Evolutionary conservation across 2,329 filamentous ascomycete genomes (phyloP).

Genomic region (Leptodontidium sp.): DNA sequence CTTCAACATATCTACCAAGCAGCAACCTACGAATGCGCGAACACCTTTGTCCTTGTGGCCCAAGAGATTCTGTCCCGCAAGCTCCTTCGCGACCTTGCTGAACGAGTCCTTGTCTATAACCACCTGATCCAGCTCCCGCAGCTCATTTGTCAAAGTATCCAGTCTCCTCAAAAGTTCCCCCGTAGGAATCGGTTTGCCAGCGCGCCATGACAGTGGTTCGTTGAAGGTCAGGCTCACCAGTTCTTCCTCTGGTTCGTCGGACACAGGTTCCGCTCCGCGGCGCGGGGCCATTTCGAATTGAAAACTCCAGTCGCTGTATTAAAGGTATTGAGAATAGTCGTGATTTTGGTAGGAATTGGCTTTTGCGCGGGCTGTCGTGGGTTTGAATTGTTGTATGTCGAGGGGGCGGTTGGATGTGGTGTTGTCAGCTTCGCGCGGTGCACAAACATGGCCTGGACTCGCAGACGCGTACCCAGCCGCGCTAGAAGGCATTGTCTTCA

Average conservation of each 20-base stretch:
- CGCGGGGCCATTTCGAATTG: conserved; percentile 46
- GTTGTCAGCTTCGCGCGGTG: conserved; percentile 23
- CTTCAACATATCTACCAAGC: conserved; percentile 90
- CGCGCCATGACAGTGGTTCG: conserved; percentile 88
- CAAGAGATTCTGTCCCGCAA: conserved; percentile 82
- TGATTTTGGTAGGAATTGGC: conserved; percentile 17
- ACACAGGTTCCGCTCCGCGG: conserved; percentile 43
- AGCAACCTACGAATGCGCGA: conserved; percentile 86
- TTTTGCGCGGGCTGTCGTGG: not conserved
- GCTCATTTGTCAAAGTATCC: conserved; percentile 81
- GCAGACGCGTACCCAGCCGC: conserved; percentile 20
- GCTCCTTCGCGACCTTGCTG: conserved; percentile 81
- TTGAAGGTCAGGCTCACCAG: conserved; percentile 74
- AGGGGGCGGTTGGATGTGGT: conserved; percentile 19
- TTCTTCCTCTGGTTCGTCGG: conserved; percentile 47
- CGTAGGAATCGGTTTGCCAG: conserved; percentile 87
- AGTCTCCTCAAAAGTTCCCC: conserved; percentile 83
- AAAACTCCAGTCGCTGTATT: conserved; percentile 37
- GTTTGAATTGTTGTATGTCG: not conserved
- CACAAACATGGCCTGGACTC: conserved; percentile 2
- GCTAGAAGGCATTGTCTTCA: not conserved
- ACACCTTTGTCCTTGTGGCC: conserved; percentile 94
- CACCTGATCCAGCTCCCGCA: conserved; percentile 87
- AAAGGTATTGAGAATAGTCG: conserved; percentile 5
- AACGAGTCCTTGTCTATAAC: conserved; percentile 85